phyloP scores from a whole-genome alignment of 305 asterid genomes.

The Salvia sclarea region DNA sequence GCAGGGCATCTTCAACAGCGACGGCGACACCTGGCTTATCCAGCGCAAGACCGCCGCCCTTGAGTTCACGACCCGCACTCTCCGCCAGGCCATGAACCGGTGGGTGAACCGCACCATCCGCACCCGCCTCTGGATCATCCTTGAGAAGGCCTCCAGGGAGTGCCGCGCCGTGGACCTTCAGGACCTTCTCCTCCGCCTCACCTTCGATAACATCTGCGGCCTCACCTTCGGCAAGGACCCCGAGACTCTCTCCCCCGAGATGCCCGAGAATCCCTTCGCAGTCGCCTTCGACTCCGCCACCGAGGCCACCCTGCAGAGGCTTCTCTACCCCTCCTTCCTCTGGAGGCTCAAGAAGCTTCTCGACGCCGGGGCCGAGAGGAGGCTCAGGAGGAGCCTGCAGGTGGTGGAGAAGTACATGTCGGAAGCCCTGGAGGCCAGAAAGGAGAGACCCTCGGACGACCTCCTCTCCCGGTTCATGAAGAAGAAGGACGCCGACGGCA shows the following conservation, averaged over 20 bases:
- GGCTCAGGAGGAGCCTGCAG: conserved; percentile 39
- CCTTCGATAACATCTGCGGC: conserved; percentile 76
- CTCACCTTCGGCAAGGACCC: conserved; percentile 75
- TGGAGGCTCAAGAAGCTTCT: conserved; percentile 63
- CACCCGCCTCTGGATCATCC: conserved; percentile 63
- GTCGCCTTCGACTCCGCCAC: conserved; percentile 72
- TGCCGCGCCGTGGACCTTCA: conserved; percentile 53
- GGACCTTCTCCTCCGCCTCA: conserved; percentile 52
- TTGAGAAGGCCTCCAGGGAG: conserved; percentile 54
- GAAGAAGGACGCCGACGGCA: conserved; percentile 51
- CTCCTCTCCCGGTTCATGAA: conserved; percentile 67
- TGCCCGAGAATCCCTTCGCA: conserved; percentile 67
- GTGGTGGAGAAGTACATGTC: conserved; percentile 58
- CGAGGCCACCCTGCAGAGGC: conserved; percentile 64
- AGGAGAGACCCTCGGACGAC: conserved; percentile 60
- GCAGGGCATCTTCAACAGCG: conserved; percentile 79
- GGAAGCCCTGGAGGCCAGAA: conserved; percentile 58
- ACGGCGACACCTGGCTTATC: conserved; percentile 73
- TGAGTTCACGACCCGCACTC: conserved; percentile 70
- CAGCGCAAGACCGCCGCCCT: conserved; percentile 79
- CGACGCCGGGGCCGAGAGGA: conserved; percentile 52
- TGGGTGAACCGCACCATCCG: conserved; percentile 73
- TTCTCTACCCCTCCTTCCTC: conserved; percentile 59
- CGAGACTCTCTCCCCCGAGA: conserved; percentile 60
- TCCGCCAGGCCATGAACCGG: conserved; percentile 76